Conservation (phyloP, 768 basidiomycete species). For the Kwoniella shandongensis region DNA sequence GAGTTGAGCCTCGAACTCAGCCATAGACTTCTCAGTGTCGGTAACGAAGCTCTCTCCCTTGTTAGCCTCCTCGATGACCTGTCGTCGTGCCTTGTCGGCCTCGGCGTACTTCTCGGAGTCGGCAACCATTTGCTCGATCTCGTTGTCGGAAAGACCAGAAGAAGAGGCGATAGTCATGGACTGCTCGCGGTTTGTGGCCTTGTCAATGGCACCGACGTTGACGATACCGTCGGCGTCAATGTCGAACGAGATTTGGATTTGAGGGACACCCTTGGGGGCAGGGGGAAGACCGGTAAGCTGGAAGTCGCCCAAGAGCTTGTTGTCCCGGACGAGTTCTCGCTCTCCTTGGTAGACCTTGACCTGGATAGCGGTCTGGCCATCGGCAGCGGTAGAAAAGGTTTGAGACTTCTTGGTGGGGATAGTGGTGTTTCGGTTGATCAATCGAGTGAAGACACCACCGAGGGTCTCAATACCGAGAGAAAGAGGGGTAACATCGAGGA, state of each 20-base stretch:
- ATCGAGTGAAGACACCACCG: slow-evolving; percentile 99
- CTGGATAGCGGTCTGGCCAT: slow-evolving; percentile 98
- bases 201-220: slow-evolving; percentile 87
- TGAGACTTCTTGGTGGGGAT: slow-evolving; percentile 99
- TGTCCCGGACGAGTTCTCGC: slow-evolving; percentile 96
- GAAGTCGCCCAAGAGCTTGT: slow-evolving; percentile 99
- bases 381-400: slow-evolving; percentile 97
- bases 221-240: slow-evolving; percentile 92
- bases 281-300: slow-evolving; percentile 97
- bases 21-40: slow-evolving; percentile 97
- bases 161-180: slow-evolving; percentile 82
- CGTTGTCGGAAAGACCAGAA: slow-evolving; percentile 91
- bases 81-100: slow-evolving; percentile 80
- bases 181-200: slow-evolving; percentile 58
- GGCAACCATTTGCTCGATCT: slow-evolving; percentile 94
- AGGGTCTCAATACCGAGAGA: slow-evolving; percentile 95
- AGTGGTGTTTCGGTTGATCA: slow-evolving; percentile 96
- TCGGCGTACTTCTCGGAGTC: slow-evolving; percentile 94
- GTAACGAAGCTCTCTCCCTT: slow-evolving; percentile 89
- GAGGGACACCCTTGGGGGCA: slow-evolving; percentile 62
- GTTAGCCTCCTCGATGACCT: slow-evolving; percentile 93
- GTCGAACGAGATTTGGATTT: slow-evolving; percentile 89
- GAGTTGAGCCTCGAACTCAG: slow-evolving; percentile 96
- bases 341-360: slow-evolving; percentile 99
- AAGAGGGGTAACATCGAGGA: slow-evolving; percentile 63